Percentiles rank a stretch among this genome's conserved stretches.
These are phyloP conservation scores for Pleurotus tuoliensis DNA, from an alignment of 768 basidiomycete genomes.

Conservation along the genomic window DNA sequence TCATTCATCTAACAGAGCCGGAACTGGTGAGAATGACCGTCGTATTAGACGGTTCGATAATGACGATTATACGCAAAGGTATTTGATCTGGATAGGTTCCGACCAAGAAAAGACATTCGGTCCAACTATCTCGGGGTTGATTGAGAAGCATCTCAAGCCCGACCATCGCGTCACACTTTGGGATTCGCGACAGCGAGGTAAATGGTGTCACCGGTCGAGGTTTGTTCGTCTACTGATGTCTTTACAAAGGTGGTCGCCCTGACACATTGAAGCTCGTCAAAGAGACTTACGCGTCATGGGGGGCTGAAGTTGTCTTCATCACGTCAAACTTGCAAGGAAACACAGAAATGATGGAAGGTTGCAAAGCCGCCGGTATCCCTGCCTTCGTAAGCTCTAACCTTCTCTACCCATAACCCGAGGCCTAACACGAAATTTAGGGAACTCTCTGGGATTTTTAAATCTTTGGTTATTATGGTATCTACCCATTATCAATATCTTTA, in stretches of 20 bases:
- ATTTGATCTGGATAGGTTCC: conserved; percentile 81
- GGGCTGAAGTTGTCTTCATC: conserved; percentile 80
- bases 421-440: conserved; percentile 30
- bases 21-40: conserved; percentile 34
- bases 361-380: conserved; percentile 65
- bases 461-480: neutral
- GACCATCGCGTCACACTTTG: conserved; percentile 66
- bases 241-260: conserved; percentile 54
- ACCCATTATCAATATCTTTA: conserved; percentile 8
- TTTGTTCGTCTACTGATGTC: neutral
- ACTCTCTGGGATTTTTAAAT: conserved; percentile 71
- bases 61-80: conserved; percentile 37
- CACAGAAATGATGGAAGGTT: conserved; percentile 79
- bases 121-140: conserved; percentile 70
- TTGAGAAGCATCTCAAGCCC: conserved; percentile 61
- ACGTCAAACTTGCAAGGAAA: conserved; percentile 80
- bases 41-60: neutral
- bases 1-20: conserved; percentile 31
- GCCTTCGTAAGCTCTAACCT: conserved; percentile 44
- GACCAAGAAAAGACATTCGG: conserved; percentile 87
- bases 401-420: neutral
- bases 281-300: conserved; percentile 72
- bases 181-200: conserved; percentile 72
- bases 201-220: conserved; percentile 1
- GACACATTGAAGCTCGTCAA: conserved; percentile 76